These are phyloP conservation scores for Backusella morwellensis DNA, from an alignment of 192 early-diverging fungal genomes.

Conservation along the genomic window DNA sequence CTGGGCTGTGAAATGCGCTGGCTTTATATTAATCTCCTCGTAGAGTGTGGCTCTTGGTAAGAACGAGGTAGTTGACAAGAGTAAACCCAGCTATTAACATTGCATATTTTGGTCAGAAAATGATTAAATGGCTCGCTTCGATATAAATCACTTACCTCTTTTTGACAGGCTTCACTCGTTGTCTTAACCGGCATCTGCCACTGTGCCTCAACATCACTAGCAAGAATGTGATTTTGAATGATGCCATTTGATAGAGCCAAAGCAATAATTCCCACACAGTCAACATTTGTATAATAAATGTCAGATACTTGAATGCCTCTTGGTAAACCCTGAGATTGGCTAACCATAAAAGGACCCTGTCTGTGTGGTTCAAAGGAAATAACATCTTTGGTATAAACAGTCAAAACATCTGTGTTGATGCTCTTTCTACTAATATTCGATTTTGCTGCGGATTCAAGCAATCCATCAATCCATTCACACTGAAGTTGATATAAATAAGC, in stretches of 20 bases:
- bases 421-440: slow-evolving; percentile 23
- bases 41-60: slow-evolving; percentile 41
- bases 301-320: slow-evolving; percentile 36
- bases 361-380: slow-evolving; percentile 11
- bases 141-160: slow-evolving; percentile 4
- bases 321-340: slow-evolving; percentile 15
- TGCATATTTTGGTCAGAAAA: neutral
- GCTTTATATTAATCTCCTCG: slow-evolving; percentile 48
- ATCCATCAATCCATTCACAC: slow-evolving; percentile 44
- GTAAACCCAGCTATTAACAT: neutral
- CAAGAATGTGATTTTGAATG: slow-evolving; percentile 62
- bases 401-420: slow-evolving; percentile 16
- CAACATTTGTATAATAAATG: slow-evolving; percentile 43
- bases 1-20: neutral
- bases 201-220: slow-evolving; percentile 40
- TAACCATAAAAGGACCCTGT: slow-evolving; percentile 55
- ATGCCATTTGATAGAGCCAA: slow-evolving; percentile 60
- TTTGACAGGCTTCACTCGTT: neutral
- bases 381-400: neutral
- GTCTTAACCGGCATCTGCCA: slow-evolving; percentile 30
- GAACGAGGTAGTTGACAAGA: slow-evolving; percentile 18
- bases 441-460: slow-evolving; percentile 31
- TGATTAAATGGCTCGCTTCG: neutral
- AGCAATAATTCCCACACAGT: slow-evolving; percentile 50
- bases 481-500: slow-evolving; percentile 29